Conservation (phyloP, 148 eudicot genomes). For the Vaccinium corymbosum region DNA sequence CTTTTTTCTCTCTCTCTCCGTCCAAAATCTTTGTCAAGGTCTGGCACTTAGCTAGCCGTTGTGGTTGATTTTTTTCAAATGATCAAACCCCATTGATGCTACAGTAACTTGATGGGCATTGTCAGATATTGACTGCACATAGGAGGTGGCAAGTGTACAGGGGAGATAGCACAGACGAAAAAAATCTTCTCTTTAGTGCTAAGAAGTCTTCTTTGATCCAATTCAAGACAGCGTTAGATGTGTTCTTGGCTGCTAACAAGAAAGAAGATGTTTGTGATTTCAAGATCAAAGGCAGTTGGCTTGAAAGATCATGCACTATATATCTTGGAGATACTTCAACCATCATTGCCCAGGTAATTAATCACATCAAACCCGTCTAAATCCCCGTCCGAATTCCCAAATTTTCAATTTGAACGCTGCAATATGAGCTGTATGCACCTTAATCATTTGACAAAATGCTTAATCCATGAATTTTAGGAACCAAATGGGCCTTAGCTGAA, state of each 20-base stretch:
- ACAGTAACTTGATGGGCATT: neutral
- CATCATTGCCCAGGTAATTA: slow-evolving; percentile 29
- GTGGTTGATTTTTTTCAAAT: neutral
- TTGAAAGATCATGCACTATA: slow-evolving; percentile 27
- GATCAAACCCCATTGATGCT: neutral
- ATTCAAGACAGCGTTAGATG: slow-evolving; percentile 38
- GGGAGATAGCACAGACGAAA: slow-evolving; percentile 42
- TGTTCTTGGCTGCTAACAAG: slow-evolving; percentile 35
- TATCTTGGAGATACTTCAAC: slow-evolving; percentile 30
- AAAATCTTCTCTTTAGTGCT: slow-evolving; percentile 38
- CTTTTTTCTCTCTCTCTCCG: neutral
- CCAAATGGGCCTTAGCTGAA: too few species aligned
- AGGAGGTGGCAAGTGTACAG: slow-evolving; percentile 49
- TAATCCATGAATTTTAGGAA: too few species aligned
- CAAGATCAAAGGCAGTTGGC: slow-evolving; percentile 28
- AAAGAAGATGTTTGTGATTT: slow-evolving; percentile 26
- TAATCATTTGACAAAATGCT: too few species aligned
- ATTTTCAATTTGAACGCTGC: neutral
- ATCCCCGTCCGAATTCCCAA: neutral
- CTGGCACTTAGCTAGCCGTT: neutral
- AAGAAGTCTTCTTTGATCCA: slow-evolving; percentile 42
- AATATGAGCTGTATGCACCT: too few species aligned
- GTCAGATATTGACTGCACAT: slow-evolving; percentile 35
- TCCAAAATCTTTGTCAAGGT: neutral
- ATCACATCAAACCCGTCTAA: neutral